phyloP scores from a whole-genome alignment of 257 asterid species.

The Solanum clarkiae region DNA sequence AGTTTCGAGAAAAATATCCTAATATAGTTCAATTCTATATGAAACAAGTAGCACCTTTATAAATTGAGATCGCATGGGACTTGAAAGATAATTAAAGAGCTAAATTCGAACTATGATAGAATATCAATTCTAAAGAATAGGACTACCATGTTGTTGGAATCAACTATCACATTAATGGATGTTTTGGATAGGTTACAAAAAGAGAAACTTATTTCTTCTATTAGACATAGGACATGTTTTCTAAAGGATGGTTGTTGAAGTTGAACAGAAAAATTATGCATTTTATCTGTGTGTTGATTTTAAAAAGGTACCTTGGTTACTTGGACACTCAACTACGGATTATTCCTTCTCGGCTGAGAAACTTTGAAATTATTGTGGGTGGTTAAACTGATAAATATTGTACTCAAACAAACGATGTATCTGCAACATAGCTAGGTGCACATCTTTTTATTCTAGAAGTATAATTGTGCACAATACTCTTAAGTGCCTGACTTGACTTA shows the following conservation, averaged over 20 bases:
- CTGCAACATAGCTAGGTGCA: neutral
- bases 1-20: neutral
- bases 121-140: neutral
- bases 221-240: neutral
- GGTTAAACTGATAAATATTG: neutral
- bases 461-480: neutral
- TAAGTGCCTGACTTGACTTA: neutral
- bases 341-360: neutral
- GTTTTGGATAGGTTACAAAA: neutral
- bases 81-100: neutral
- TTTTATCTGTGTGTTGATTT: neutral
- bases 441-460: neutral
- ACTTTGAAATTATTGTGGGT: neutral
- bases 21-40: neutral
- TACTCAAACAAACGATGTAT: neutral
- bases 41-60: neutral
- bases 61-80: neutral
- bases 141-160: neutral
- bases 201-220: neutral
- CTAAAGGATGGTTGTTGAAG: neutral
- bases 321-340: neutral
- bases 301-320: neutral
- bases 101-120: neutral
- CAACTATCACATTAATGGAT: neutral
- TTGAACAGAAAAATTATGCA: neutral